phyloP scores from a whole-genome alignment of 1,139 yeast species.

The Pneumocystis jirovecii region DNA sequence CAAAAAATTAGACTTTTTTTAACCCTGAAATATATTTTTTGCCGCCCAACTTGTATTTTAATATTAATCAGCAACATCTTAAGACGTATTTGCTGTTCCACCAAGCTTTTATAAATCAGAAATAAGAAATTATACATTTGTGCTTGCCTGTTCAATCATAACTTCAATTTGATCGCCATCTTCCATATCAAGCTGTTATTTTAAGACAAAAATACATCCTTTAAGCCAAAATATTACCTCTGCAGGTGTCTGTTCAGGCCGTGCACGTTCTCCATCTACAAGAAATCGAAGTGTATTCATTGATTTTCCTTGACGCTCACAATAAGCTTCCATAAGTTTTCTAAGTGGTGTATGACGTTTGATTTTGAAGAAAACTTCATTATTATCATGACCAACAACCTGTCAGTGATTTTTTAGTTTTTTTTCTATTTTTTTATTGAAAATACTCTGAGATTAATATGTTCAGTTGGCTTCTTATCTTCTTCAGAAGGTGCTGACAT shows the following conservation, averaged over 20 bases:
- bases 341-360: conserved; percentile 83
- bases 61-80: too few species aligned
- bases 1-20: too few species aligned
- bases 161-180: conserved; percentile 96
- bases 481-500: not conserved
- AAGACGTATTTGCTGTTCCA: not conserved
- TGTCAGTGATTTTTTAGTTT: not conserved
- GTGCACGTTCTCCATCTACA: conserved; percentile 83
- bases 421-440: not conserved
- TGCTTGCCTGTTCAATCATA: conserved; percentile 62
- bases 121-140: too few species aligned
- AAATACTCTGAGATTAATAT: not conserved
- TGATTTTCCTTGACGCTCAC: conserved; percentile 92
- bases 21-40: too few species aligned
- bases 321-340: conserved; percentile 94
- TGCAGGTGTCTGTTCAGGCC: conserved; percentile 82
- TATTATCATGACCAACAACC: conserved; percentile 18
- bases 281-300: conserved; percentile 70
- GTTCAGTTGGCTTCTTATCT: not conserved
- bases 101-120: not conserved
- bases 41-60: too few species aligned
- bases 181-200: conserved; percentile 49
- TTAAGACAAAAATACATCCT: not conserved
- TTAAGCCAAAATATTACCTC: conserved; percentile 26
- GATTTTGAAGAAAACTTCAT: conserved; percentile 92